phyloP scores from a whole-genome alignment of 2,329 filamentous ascomycete genomes.

The Sclerotinia subarctica region DNA sequence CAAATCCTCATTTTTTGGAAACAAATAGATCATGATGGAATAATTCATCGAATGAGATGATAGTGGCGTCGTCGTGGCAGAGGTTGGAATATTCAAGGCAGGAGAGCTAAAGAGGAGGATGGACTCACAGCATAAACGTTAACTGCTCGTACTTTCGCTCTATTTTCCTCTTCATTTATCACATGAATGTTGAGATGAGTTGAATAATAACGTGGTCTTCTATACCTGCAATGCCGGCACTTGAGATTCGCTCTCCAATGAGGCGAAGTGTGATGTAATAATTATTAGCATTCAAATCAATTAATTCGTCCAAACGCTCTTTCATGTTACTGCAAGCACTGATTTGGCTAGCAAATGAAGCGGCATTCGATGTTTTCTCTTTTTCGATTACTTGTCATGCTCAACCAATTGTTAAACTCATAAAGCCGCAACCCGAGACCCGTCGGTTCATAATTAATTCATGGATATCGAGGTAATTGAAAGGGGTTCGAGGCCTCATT shows the following conservation, averaged over 20 bases:
- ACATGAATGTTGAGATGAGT: background rate
- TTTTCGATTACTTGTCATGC: too few relatives aligned
- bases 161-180: background rate
- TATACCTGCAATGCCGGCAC: conserved; percentile 16
- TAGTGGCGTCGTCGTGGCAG: conserved; percentile 10
- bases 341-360: too few relatives aligned
- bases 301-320: too few relatives aligned
- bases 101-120: background rate
- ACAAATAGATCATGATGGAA: background rate
- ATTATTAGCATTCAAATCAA: too few relatives aligned
- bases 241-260: background rate
- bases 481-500: conserved; percentile 10
- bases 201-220: too few relatives aligned
- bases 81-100: background rate
- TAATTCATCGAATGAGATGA: background rate
- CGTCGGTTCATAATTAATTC: background rate
- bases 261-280: too few relatives aligned
- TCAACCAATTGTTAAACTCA: too few relatives aligned
- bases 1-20: background rate
- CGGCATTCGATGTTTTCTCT: too few relatives aligned
- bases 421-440: too few relatives aligned
- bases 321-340: too few relatives aligned
- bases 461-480: background rate
- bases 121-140: conserved; percentile 5
- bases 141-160: background rate